Conservation (phyloP, 2,329 filamentous ascomycete species). For the Scedosporium dehoogii region DNA sequence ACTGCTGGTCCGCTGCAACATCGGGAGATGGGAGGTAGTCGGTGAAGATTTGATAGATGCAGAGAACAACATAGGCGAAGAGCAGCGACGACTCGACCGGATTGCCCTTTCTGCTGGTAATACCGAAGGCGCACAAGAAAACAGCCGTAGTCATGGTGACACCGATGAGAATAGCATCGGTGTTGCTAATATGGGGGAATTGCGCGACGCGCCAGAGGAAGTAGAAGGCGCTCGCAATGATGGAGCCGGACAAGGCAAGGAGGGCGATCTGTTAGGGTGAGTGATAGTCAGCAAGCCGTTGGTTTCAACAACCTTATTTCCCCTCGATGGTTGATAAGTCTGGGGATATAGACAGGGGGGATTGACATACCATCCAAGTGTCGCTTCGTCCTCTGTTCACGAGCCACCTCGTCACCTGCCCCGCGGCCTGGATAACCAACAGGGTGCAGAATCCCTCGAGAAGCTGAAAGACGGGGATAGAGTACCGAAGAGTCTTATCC, state of each 20-base stretch:
- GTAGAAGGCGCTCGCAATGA: constrained; percentile 89
- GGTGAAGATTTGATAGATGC: constrained; percentile 98
- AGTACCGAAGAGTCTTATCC: constrained; percentile 83
- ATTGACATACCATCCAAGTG: constrained; percentile 76
- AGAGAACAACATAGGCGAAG: constrained; percentile 96
- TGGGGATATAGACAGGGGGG: neutral
- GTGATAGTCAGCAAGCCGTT: neutral
- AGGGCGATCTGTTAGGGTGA: constrained; percentile 67
- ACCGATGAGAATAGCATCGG: constrained; percentile 87
- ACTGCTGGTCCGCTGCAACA: constrained; percentile 40
- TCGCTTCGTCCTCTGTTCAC: constrained; percentile 90
- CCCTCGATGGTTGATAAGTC: too few species aligned
- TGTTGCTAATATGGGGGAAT: constrained; percentile 86
- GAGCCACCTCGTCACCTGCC: constrained; percentile 88
- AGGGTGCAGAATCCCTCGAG: constrained; percentile 94
- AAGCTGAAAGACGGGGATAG: constrained; percentile 87
- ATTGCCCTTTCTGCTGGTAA: constrained; percentile 86
- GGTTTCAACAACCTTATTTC: neutral
- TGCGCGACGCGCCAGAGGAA: constrained; percentile 92
- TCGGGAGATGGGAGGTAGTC: constrained; percentile 80
- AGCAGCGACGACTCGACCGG: constrained; percentile 90
- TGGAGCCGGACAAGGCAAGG: constrained; percentile 76
- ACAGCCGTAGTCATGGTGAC: constrained; percentile 86
- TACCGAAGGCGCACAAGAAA: constrained; percentile 88
- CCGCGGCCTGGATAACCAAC: constrained; percentile 87